Percentiles rank a stretch among this genome's conserved stretches.
Evolutionary conservation across 352 stramenopile genomes (phyloP).

Genomic region (Aphanomyces astaci): DNA sequence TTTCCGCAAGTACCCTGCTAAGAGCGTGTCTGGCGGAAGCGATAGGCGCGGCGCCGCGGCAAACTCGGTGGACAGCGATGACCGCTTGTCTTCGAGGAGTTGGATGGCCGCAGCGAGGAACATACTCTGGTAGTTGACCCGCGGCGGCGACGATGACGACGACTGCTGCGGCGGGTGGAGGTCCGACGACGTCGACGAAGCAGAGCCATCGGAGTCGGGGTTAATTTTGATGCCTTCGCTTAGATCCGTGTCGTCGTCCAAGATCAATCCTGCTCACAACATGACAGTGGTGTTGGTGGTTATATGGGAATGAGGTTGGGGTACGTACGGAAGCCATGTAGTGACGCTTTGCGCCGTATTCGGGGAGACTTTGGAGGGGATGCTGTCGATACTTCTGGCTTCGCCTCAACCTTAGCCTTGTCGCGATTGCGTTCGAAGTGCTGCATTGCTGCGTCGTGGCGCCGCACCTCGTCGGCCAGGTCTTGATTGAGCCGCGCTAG

Average conservation of each 20-base stretch:
- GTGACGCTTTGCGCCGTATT: neutral
- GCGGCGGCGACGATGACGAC: neutral
- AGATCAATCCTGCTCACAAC: neutral
- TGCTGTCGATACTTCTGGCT: neutral
- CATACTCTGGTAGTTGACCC: slow-evolving; percentile 13
- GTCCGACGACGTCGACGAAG: neutral
- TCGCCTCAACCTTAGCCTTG: neutral
- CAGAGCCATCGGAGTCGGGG: neutral
- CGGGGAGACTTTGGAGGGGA: neutral
- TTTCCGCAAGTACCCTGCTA: slow-evolving; percentile 19
- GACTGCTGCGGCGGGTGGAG: neutral
- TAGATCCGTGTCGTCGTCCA: neutral
- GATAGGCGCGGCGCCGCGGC: neutral
- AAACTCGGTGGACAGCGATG: neutral
- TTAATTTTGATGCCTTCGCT: neutral
- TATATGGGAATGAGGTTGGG: neutral
- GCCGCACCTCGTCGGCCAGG: neutral
- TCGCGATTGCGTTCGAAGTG: neutral
- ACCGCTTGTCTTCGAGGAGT: slow-evolving; percentile 13
- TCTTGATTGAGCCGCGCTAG: slow-evolving; percentile 5
- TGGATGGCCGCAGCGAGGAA: slow-evolving; percentile 21
- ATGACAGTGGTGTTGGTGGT: neutral
- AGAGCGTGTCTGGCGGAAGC: slow-evolving; percentile 12
- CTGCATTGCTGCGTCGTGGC: neutral
- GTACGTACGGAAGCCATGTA: neutral